Base-by-base conservation (phyloP, 768 basidiomycete species). In the Amanita phalloides region DNA sequence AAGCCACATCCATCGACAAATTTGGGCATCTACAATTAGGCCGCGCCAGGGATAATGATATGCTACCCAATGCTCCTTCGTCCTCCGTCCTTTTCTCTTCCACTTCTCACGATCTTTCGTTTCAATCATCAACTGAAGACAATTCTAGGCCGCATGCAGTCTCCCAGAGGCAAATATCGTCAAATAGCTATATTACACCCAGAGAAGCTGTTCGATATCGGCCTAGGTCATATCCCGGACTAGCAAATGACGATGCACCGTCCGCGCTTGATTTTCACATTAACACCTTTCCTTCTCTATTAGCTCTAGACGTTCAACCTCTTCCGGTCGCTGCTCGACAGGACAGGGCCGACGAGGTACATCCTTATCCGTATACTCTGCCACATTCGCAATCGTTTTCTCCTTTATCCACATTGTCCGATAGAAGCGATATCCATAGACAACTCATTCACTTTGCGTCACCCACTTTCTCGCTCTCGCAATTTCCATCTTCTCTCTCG, bases 261-360 rank as follows among this genome's bases (percentile, higher is more conserved):
- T 52, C 51, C 21, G 44, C 41, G 6, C 51, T 52, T 28, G 51
- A 52, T 32, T 52, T 52, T 35, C 35, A 52, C 8, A 52, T 52
- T 3, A 52, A 52, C 17, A 52, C 51, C 13, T 45, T 52, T 13
- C 51, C 51, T 45, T 37, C 35, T 20, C 44, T n/a, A 17, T 35
- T 39, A 4, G 30, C 25, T 23, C 30, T 33, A 8, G 32, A 45
- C 17, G 28, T 4, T 10, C 49, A 43, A 17, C 38, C 39, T 33
- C 43, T 41, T 51, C 25, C 28, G 17, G 49, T 41, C 21, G 30
- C 35, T 11, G 38, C 37, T 1, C 13, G 23, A 30, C 48, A 41
- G 17, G n/a, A 41, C 1, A 38, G 38, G 14, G n/a, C 23, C 20
- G 8, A 10, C 14, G 26, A 38, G 20, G 6, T 13, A 9, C 17